These are phyloP conservation scores for Austroboletus rostrupii DNA, from an alignment of 1,284 basidiomycete species.

Conservation along the genomic window DNA sequence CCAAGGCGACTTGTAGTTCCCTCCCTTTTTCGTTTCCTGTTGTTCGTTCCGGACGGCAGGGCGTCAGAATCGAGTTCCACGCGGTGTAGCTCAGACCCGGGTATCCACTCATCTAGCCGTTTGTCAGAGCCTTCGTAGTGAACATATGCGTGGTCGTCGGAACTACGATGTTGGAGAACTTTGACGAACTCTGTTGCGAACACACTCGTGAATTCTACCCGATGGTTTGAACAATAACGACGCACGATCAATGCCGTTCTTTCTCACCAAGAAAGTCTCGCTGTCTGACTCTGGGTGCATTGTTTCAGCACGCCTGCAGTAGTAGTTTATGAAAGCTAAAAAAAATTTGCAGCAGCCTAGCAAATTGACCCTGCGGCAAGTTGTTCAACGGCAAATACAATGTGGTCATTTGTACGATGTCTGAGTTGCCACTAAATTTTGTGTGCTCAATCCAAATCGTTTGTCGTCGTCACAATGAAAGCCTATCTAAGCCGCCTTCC, in stretches of 20 bases:
- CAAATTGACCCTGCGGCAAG: too few species aligned
- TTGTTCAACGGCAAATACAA: too few species aligned
- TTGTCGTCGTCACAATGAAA: too few species aligned
- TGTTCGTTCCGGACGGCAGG: constrained; percentile 18
- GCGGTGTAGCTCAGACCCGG: constrained; percentile 37
- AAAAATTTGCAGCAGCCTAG: neutral
- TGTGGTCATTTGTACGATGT: constrained; percentile 3
- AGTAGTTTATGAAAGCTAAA: neutral
- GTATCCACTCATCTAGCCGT: constrained; percentile 74
- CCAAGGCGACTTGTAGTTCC: constrained; percentile 6
- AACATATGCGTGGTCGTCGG: constrained; percentile 55
- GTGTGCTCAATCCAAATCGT: too few species aligned
- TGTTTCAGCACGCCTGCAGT: constrained; percentile 16
- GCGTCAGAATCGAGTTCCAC: constrained; percentile 14
- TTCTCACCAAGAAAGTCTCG: constrained; percentile 34
- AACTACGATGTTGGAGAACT: constrained; percentile 44
- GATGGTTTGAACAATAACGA: constrained; percentile 19
- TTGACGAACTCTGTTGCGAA: constrained; percentile 22
- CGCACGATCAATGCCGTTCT: constrained; percentile 49
- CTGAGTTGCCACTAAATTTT: too few species aligned
- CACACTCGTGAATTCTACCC: constrained; percentile 11
- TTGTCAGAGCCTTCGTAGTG: constrained; percentile 71
- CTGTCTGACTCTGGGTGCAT: constrained; percentile 5
- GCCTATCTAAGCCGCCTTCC: too few species aligned
- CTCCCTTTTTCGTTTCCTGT: constrained; percentile 33